These are phyloP conservation scores for Alternaria arbusti DNA, from an alignment of 2,329 filamentous ascomycete species.

Conservation along the genomic window DNA sequence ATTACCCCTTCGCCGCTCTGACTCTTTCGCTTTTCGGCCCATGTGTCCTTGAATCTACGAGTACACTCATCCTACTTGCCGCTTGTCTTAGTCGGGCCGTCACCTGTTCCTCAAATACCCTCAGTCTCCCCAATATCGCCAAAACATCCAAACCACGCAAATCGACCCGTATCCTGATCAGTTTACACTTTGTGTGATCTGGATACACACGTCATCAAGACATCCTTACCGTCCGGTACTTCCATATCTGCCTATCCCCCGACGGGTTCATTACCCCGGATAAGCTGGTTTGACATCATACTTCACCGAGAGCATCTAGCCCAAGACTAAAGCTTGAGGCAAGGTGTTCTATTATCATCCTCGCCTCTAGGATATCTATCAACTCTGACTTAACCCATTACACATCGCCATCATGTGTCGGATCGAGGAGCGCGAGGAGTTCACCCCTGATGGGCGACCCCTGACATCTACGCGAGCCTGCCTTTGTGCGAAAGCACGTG, in stretches of 20 bases:
- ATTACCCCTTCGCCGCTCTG: constrained; percentile 28
- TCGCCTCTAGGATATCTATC: not conserved
- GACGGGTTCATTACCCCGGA: constrained; percentile 28
- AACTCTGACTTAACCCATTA: not conserved
- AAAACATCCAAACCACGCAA: not conserved
- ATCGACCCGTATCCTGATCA: not conserved
- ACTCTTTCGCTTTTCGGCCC: constrained; percentile 25
- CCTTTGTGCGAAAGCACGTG: constrained; percentile 33
- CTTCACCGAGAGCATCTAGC: not conserved
- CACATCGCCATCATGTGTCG: constrained; percentile 37
- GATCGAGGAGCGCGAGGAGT: constrained; percentile 40
- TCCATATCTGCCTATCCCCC: constrained; percentile 25
- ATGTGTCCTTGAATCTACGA: constrained; percentile 21
- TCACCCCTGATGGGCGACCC: constrained; percentile 31
- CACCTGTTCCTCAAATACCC: constrained; percentile 27
- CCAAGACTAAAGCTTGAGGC: constrained; percentile 14
- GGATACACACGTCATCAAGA: not conserved
- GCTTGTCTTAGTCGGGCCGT: constrained; percentile 37
- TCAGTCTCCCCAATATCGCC: constrained; percentile 6
- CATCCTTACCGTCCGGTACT: constrained; percentile 5
- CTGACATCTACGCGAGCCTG: constrained; percentile 32
- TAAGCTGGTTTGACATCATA: constrained; percentile 17
- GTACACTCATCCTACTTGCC: constrained; percentile 21
- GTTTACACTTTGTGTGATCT: not conserved
- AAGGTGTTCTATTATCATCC: not conserved